Evolutionary conservation across 1,284 basidiomycete genomes (phyloP), one percentile per base, ranked within the genome.

Genomic region (Sparassis latifolia): DNA sequence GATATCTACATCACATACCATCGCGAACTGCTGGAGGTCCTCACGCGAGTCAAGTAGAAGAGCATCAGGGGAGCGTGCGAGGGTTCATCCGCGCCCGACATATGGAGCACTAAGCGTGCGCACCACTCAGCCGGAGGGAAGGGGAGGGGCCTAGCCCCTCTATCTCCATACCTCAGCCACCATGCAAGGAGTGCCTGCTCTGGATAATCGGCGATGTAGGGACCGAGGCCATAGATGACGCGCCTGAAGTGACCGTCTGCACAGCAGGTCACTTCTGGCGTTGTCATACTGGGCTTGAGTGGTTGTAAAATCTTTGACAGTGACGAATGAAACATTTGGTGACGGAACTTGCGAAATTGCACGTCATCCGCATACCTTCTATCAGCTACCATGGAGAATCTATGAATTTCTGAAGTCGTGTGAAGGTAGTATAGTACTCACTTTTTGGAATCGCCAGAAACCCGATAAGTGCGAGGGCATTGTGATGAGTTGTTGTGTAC

Each of bases 1-100:
- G 47, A 93, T 84, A 66, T 95, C 92, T 2, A 76, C 76, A 66
- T 95, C 92, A 59, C 84, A 89, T 2, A 91, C 92, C 0, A 78
- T 80, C 0, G 82, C 86, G 55, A 83, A 84, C 31, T 77, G 72
- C n/a, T 74, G 57, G 39, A 89, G 59, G 54, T 86, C 80, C 42
- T 77, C 72, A 29, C 62, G 69, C 0, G 76, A 75, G 58, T 85
- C 81, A 66, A 90, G 7, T 73, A 74, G 60, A 80, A 84, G 39
- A 90, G 73, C 0, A 77, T 76, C 47, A 75, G 71, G n/a, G 87
- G 81, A 4, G 68, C 66, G 27, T 79, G 77, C 46, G 70, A 70
- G 9, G 82, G 80, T 37, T 69, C 71, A 49, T 85, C 78, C 28
- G 80, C 77, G 56, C 87, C 88, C 59, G 81, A 74, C 88, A 91